A percentile compares a stretch with the other conserved stretches of the same genome.
These are phyloP conservation scores for Sclerotinia minor DNA, from an alignment of 2,329 filamentous ascomycete species.

Conservation along the genomic window DNA sequence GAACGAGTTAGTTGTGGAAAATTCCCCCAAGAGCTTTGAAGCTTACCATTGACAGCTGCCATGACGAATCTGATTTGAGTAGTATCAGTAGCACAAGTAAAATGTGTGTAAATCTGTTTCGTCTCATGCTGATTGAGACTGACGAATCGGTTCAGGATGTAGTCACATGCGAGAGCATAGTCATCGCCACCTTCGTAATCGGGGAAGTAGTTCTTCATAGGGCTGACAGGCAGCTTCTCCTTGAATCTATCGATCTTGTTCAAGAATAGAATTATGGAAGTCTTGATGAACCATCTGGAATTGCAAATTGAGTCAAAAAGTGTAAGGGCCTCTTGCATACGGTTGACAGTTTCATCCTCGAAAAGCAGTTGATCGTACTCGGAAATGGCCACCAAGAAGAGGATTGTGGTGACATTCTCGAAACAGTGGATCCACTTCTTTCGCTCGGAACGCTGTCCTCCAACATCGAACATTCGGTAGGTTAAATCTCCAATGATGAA, in stretches of 20 bases:
- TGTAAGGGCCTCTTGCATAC: conserved; percentile 87
- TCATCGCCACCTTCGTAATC: conserved; percentile 95
- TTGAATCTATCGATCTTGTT: conserved; percentile 92
- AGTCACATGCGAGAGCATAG: conserved; percentile 94
- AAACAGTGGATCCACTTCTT: conserved; percentile 83
- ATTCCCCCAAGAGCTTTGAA: background rate
- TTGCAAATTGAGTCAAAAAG: conserved; percentile 87
- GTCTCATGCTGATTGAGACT: conserved; percentile 98
- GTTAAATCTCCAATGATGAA: conserved; percentile 92
- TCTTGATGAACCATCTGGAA: conserved; percentile 87
- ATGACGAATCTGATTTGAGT: conserved; percentile 99
- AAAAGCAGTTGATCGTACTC: conserved; percentile 96
- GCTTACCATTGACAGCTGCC: conserved; percentile 95
- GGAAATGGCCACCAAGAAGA: conserved; percentile 94
- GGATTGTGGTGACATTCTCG: conserved; percentile 78
- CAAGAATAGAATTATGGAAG: conserved; percentile 83
- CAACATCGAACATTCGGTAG: conserved; percentile 88
- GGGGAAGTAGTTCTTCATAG: conserved; percentile 87
- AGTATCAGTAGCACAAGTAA: conserved; percentile 97
- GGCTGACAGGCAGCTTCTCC: conserved; percentile 77
- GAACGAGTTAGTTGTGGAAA: conserved; percentile 46
- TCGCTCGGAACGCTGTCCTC: conserved; percentile 71
- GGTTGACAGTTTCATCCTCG: conserved; percentile 94
- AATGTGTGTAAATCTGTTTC: conserved; percentile 99
- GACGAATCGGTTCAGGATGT: conserved; percentile 98